Evolutionary conservation across 2,329 filamentous ascomycete species (phyloP), one percentile per base, ranked within the genome.

Genomic region (Colletotrichum sp.): DNA sequence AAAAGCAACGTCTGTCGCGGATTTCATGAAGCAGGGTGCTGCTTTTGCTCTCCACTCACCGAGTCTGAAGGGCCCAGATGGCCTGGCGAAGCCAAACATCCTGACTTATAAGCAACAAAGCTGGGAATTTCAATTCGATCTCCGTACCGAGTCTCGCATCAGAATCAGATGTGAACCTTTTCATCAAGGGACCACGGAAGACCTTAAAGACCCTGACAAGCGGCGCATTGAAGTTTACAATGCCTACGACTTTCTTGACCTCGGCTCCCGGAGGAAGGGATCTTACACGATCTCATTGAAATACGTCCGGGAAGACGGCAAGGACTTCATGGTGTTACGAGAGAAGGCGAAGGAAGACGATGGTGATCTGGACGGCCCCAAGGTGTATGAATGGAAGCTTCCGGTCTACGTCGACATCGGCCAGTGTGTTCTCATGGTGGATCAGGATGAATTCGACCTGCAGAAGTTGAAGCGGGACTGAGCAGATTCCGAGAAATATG

Each of bases 331-430:
- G n/a, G 0, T 52, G 0, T 0, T 52, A 0, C 44, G n/a, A 21
- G 44, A 52, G n/a, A 52, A 52, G 44, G n/a, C 44, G 8, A 0
- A 52, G 44, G n/a, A 21, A 52, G 44, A 21, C 0, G n/a, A 21
- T 0, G 6, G 3, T 21, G 6, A 52, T 0, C 18, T 1, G 6
- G 44, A 13, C n/a, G 4, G n/a, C n/a, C 44, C n/a, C 10, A 0
- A 3, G n/a, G n/a, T 21, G n/a, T 1, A 52, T 8, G 44, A 52
- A 52, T 52, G 44, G 44, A 52, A 52, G 44, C 44, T 52, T 52
- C 44, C 44, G 10, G 44, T 52, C 10, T 52, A 52, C n/a, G n/a
- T 52, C n/a, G 44, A 52, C 10, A 12, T 52, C 10, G 44, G 44
- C 10, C 44, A 52, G n/a, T 52, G 44, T 52, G 44, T 52, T 52